Base-by-base conservation (phyloP, 139 green algal species). In the Coelastrella sp. region DNA sequence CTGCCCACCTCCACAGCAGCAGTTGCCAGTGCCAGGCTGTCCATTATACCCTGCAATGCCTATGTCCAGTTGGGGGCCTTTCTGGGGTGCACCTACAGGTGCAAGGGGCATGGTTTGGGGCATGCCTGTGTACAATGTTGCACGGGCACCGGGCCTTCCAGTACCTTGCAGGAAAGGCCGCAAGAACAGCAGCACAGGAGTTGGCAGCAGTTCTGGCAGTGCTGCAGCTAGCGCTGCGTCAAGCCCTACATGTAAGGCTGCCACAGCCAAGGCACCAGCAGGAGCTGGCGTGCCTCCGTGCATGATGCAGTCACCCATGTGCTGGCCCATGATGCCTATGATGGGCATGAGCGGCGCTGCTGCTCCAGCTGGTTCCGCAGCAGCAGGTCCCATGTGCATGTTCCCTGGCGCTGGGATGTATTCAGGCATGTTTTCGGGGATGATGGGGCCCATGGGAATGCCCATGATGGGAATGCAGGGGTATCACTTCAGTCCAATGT, bases 91-190 rank as follows among this genome's bases (percentile, higher is more conserved):
- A 17, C 11, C 19, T 61, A 65, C 60, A 7, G 54, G 57, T 89
- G 19, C 73, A 22, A n/a, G 22, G 10, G 89, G 89, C 20, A 89
- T 86, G 74, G 81, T 81, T 11, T 92, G 89, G 89, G 89, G 89
- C 19, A 86, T 92, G 81, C 81, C 89, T 61, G 47, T 89, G 5
- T 75, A 75, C 89, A 86, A 65, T 16, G 80, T 89, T 4, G 81
- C 89, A 13, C 65, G 73, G 2, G 89, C 60, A 2, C 81, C 89
- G 14, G 89, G 89, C 22, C 77, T 92, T 60, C 61, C 68, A 23
- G 60, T 86, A 22, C 80, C 80, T 11, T 23, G 13, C 58, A 85
- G 79, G 22, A 57, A 61, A 14, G 17, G 58, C 19, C 73, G 19
- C 57, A 47, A 19, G 11, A 4, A 20, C 22, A 22, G 6, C 58